Evolutionary conservation across 1,284 basidiomycete species (phyloP).

Genomic region (Leccinum pallidistipes): DNA sequence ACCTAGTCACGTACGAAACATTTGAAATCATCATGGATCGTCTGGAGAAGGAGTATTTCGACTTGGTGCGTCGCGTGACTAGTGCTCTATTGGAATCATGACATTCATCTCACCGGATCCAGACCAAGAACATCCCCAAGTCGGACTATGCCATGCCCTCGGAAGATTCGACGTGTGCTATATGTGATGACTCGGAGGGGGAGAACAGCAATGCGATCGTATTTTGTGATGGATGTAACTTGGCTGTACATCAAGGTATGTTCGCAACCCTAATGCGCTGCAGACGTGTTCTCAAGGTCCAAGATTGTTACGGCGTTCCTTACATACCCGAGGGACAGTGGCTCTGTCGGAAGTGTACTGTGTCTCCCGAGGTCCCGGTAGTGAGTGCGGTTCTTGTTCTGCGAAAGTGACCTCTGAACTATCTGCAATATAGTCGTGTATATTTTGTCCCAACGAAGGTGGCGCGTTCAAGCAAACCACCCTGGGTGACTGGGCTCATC

Average conservation of each 20-base stretch:
- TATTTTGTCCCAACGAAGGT: conserved; percentile 94
- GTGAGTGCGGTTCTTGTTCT: conserved; percentile 47
- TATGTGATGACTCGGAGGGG: conserved; percentile 98
- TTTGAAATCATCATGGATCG: conserved; percentile 98
- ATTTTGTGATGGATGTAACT: conserved; percentile 98
- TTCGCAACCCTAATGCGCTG: not conserved
- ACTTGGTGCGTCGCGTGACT: conserved; percentile 62
- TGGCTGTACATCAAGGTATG: conserved; percentile 96
- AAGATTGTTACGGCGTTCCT: conserved; percentile 98
- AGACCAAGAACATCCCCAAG: conserved; percentile 92
- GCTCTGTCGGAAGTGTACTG: conserved; percentile 98
- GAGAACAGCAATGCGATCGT: conserved; percentile 99
- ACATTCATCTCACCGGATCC: not conserved
- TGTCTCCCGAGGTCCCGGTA: conserved; percentile 95
- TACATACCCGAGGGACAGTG: conserved; percentile 99
- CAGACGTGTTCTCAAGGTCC: conserved; percentile 11
- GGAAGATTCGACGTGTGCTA: conserved; percentile 94
- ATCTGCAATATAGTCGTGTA: conserved; percentile 64
- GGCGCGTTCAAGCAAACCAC: conserved; percentile 99
- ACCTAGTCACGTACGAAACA: conserved; percentile 77
- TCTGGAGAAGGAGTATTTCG: conserved; percentile 99
- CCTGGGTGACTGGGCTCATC: conserved; percentile 92
- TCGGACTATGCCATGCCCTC: conserved; percentile 80
- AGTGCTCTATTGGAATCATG: not conserved
- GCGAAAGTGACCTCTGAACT: not conserved